Base-by-base conservation (phyloP, 202 grass and related monocot genomes). In the Hordeum pubiflorum region DNA sequence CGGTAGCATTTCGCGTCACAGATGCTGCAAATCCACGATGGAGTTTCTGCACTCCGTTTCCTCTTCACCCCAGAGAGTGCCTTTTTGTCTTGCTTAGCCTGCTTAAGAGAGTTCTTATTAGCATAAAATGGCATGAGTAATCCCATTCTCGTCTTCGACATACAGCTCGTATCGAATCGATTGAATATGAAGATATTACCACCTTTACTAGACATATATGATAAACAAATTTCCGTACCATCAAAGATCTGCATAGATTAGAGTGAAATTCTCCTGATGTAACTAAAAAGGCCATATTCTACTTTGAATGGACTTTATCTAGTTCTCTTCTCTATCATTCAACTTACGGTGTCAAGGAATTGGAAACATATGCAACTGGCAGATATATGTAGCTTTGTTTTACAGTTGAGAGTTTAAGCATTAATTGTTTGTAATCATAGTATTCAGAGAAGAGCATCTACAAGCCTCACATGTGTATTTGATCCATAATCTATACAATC, bases 11-110 rank as follows among this genome's bases (percentile, higher is more conserved):
- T 67, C 0, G 12, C 41, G 9, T 67, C 5, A 1, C 77, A 79
- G 31, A 79, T 11, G 61, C 29, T 55, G 62, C 77, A 79, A 36
- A 55, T 22, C 29, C 0, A 55, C 11, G 14, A 13, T n/a, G 3
- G 14, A 26, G 39, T 10, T 57, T 78, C 65, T 36, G 65, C 18
- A 44, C 13, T 27, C 65, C 75, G 31, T 79, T 87, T 83, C 80
- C 80, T 87, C 48, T 83, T 87, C 27, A 79, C 10, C 26, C 74
- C 74, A 72, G 85, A 83, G 5, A 78, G 54, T 78, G 46, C 29
- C 4, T 58, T 38, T n/a, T 37, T 78, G 39, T 23, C 10, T n/a
- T 15, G 34, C 36, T 29, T 79, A 78, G 58, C n/a, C 86, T 79
- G 74, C 21, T 56, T 29, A 57, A 78, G 7, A 24, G 23, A 62